phyloP scores from a whole-genome alignment of 2,329 filamentous ascomycete genomes.

The Talaromyces verruculosus region DNA sequence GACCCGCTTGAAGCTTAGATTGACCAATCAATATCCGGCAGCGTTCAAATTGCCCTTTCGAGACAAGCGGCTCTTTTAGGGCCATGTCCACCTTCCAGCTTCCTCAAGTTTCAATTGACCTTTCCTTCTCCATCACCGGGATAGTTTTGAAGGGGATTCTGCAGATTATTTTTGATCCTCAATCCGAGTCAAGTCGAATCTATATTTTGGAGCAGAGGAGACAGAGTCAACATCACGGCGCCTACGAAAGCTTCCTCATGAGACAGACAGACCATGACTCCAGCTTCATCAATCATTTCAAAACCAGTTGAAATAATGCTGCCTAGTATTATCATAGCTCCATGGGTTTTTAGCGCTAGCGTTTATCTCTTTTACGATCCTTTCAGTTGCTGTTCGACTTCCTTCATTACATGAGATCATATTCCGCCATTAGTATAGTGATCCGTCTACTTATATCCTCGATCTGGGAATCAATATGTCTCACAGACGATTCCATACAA shows the following conservation, averaged over 20 bases:
- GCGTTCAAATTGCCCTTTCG: not conserved
- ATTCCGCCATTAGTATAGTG: not conserved
- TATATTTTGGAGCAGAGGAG: not conserved
- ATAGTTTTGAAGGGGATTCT: not conserved
- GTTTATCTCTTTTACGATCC: not conserved
- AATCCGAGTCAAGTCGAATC: not conserved
- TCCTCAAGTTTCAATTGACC: not conserved
- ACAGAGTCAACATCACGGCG: no score
- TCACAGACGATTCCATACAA: slow-evolving; percentile 17
- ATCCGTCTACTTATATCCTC: not conserved
- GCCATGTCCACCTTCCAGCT: not conserved
- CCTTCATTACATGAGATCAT: not conserved
- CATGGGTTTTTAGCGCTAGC: not conserved
- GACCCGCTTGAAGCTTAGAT: not conserved
- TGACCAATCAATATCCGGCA: not conserved
- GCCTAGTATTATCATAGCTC: not conserved
- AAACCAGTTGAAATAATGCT: not conserved
- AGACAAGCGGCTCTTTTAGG: not conserved
- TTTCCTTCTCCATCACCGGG: not conserved
- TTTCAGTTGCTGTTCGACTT: not conserved
- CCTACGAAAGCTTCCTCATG: not conserved
- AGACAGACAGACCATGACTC: not conserved
- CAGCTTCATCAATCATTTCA: not conserved
- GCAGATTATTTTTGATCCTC: not conserved
- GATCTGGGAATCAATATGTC: slow-evolving; percentile 9